Evolutionary conservation across 495 filamentous ascomycete species (phyloP), one percentile per base, ranked within the genome.

Genomic region (Aspergillus steynii): DNA sequence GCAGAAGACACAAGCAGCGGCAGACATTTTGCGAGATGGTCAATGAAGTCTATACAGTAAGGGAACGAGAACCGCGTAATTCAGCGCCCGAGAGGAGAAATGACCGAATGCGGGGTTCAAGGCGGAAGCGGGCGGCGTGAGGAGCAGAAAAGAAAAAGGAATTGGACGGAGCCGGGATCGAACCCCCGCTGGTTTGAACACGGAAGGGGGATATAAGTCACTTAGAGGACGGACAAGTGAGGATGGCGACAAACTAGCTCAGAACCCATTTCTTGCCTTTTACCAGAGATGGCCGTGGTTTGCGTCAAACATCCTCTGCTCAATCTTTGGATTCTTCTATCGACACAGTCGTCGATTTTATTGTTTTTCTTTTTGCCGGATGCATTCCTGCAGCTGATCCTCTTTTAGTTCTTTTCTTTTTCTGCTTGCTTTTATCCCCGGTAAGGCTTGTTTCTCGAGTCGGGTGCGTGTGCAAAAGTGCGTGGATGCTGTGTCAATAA

Each of bases 1-100:
- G 85, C 95, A 99, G 82, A 99, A 99, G 74, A 98, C 93, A 69
- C 95, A 99, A 50, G 90, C 84, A 26, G 88, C 63, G 20, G 58
- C 82, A 29, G 76, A 68, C 76, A 79, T 80, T 34, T 53, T 72
- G 51, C 34, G 31, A 50, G n/a, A 26, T n/a, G 2, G 10, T 26
- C 3, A 8, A 12, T 49, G 55, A 29, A 12, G 34, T 27, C 28
- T 29, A 29, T 49, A 37, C 7, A 29, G 46, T 48, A 27, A 42
- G 28, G 37, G 29, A 48, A 50, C 26, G 14, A 34, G 14, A 48
- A 31, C 25, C 37, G 4, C 10, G 45, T 31, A 45, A 58, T 51
- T 29, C 53, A 55, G 55, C 20, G 20, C 55, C 42, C 29, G 47
- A 58, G 32, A 53, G 46, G 50, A 55, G 46, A 46, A 55, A 56